Percentiles rank a stretch among this genome's conserved stretches.
phyloP scores from a whole-genome alignment of 2,329 filamentous ascomycete species.

The Teratosphaeria destructans region DNA sequence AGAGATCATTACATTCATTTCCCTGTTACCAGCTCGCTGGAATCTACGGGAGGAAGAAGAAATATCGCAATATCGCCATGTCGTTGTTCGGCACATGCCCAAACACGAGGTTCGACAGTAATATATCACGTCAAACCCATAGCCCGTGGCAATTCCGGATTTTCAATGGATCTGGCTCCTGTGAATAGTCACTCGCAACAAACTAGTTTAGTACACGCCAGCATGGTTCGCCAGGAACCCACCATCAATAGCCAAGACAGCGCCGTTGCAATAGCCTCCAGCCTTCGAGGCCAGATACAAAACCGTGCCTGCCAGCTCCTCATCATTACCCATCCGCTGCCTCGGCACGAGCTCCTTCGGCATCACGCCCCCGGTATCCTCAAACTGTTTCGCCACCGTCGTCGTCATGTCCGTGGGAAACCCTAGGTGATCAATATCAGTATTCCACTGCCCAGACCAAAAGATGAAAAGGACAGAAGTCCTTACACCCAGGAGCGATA shows the following conservation, averaged over 20 bases:
- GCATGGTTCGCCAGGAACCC: constrained; percentile 28
- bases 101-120: too few species aligned
- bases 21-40: too few species aligned
- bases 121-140: too few species aligned
- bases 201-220: constrained; percentile 6
- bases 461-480: not conserved
- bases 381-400: constrained; percentile 22
- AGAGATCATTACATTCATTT: too few species aligned
- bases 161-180: not conserved
- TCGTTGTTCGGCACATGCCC: too few species aligned
- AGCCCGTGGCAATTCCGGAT: too few species aligned
- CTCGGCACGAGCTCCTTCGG: constrained; percentile 20
- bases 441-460: not conserved
- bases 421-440: constrained; percentile 7
- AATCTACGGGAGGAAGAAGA: too few species aligned
- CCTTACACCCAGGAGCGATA: constrained; percentile 33
- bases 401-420: constrained; percentile 38
- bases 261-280: constrained; percentile 46
- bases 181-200: not conserved
- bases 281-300: constrained; percentile 42
- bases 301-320: constrained; percentile 41
- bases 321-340: constrained; percentile 23
- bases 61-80: too few species aligned
- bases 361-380: constrained; percentile 23
- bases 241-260: constrained; percentile 38